Percentiles rank a stretch among this genome's conserved stretches.
Evolutionary conservation across 2,329 filamentous ascomycete genomes (phyloP).

Genomic region (Pseudogymnoascus sp.): DNA sequence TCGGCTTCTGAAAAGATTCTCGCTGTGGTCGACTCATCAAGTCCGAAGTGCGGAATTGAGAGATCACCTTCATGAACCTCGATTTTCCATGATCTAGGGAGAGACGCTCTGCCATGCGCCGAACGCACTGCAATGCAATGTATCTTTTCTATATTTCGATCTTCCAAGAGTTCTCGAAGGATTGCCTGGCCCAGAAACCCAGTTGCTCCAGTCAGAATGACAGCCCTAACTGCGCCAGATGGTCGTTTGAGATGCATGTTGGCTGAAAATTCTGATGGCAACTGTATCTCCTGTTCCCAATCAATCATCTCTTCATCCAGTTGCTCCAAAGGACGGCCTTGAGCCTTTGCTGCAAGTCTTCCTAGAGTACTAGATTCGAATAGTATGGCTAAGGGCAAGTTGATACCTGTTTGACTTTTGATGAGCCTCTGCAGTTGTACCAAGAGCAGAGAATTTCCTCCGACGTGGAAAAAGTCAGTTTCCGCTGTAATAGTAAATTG

Average conservation of each 20-base stretch:
- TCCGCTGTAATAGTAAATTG: background rate
- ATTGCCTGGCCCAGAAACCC: conserved; percentile 36
- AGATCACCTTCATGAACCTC: conserved; percentile 33
- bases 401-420: background rate
- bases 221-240: background rate
- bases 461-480: conserved; percentile 16
- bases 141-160: conserved; percentile 29
- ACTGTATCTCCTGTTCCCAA: conserved; percentile 34
- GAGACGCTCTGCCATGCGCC: background rate
- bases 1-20: conserved; percentile 29
- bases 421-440: conserved; percentile 11
- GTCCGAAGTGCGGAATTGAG: conserved; percentile 30
- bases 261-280: background rate
- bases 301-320: conserved; percentile 25
- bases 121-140: conserved; percentile 37
- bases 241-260: background rate
- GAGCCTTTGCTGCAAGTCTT: conserved; percentile 23
- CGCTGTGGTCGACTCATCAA: conserved; percentile 26
- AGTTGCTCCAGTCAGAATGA: conserved; percentile 34
- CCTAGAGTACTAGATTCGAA: conserved; percentile 32
- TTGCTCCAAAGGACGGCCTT: background rate
- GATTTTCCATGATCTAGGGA: conserved; percentile 18
- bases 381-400: conserved; percentile 30
- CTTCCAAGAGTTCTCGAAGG: conserved; percentile 30
- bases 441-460: conserved; percentile 16